Evolutionary conservation across 257 asterid species (phyloP), one percentile per base, ranked within the genome.

Genomic region (Verbascum thapsus): DNA sequence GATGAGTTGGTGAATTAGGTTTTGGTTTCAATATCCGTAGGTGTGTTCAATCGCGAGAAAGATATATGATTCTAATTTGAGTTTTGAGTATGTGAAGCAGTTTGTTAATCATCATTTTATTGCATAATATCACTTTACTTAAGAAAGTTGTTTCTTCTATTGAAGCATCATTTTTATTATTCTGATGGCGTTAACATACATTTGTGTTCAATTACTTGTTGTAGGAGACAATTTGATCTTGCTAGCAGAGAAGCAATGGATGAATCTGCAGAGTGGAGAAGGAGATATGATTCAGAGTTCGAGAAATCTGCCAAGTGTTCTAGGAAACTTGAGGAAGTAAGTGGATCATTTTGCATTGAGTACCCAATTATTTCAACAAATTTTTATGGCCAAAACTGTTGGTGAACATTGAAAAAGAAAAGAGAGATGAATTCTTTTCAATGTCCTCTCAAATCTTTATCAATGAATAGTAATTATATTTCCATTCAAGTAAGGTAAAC

Each of bases 221-320:
- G 88, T 71, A 94, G 99, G 87, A 85, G 61, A 59, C 85, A 94
- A 69, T 94, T 94, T 73, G 96, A 94, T 82, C 95, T 90, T 76
- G 99, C 97, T 75, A 87, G 64, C 69, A 82, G 85, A 85, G 99
- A 94, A 85, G 97, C 99, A 56, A 82, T 94, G 99, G 99, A 94
- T 72, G 97, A 94, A 85, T 90, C 99, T 72, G 99, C 99, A 23
- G 94, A 83, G 72, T 94, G 97, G 99, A 85, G 99, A 74, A 73
- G 70, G 69, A 84, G 99, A 72, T 94, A 63, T 38, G 97, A 94
- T 58, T 74, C 56, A 0, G 99, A 94, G 90, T 74, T 62, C 0
- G 81, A 72, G 13, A 85, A 80, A 78, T 71, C 69, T 54, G 48
- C 61, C 44, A 66, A 30, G 58, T 94, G 96, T 83, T 69, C 34